Base-by-base conservation (phyloP, 1,139 yeast species). In the Saccharomyces hybrid region DNA sequence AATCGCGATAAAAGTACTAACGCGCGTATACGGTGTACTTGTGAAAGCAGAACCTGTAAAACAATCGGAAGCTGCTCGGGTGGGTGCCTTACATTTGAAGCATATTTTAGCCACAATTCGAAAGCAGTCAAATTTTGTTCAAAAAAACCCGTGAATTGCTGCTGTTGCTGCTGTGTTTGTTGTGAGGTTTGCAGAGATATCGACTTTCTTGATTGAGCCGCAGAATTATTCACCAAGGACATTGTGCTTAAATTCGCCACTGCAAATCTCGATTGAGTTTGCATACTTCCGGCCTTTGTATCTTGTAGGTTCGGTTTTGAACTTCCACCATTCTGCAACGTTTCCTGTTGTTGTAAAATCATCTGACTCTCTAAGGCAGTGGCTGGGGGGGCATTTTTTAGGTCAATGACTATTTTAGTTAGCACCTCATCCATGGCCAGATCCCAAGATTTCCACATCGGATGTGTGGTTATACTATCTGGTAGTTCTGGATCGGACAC, bases 381-480 rank as follows among this genome's bases (percentile, higher is more conserved):
- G 8, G 67, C 57, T 2, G 60, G 61, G 6, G 69, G 70, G 32
- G 68, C 62, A 54, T 62, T 68, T 59, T 67, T 68, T 58, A 67
- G 59, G 58, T 71, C 71, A 47, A 71, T 70, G 52, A 85, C 76
- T 50, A 86, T 70, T 64, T 86, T 89, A 3, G 89, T 82, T 54
- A 95, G 75, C 1, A 95, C 95, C 66, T 93, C 97, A 70, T 93
- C 98, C 51, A 93, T 86, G 0, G 99, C 98, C 64, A 93, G 75
- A 68, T 95, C 99, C 99, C 99, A 93, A 0, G 97, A 86, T 59
- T 90, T 95, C 99, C 99, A 93, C 89, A 93, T 86, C 11, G 96
- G 83, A 68, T 95, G 98, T 59, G 81, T 80, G 53, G 88, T 82
- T 2, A 84, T 82, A 9, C 83, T 75, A 56, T 89, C 91, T 0